These are phyloP conservation scores for Eustoma russellianum DNA, from an alignment of 257 asterid genomes.

Conservation along the genomic window DNA sequence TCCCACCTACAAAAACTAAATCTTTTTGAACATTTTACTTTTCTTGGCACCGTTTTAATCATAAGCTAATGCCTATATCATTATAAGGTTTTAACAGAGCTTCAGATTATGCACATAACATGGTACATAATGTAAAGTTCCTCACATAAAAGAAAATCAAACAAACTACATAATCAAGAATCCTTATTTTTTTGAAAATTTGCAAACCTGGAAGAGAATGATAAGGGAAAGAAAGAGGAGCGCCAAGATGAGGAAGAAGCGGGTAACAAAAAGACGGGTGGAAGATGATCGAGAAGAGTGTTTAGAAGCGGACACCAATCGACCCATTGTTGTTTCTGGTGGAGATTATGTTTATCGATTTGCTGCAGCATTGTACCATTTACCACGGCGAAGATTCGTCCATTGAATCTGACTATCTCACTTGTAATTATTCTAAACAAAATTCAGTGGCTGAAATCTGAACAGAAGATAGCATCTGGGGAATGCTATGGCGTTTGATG, in stretches of 20 bases:
- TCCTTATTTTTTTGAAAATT: too few relatives aligned
- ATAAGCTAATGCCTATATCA: too few relatives aligned
- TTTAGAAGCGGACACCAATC: slow-evolving; percentile 1
- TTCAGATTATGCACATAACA: too few relatives aligned
- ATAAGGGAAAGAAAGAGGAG: slow-evolving; percentile 24
- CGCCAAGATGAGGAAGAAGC: slow-evolving; percentile 23
- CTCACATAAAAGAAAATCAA: too few relatives aligned
- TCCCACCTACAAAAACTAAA: neutral
- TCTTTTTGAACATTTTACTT: too few relatives aligned
- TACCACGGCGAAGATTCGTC: neutral
- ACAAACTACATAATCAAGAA: neutral
- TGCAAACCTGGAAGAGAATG: slow-evolving; percentile 35
- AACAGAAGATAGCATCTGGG: too few relatives aligned
- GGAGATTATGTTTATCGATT: neutral
- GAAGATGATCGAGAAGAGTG: neutral
- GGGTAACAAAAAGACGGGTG: slow-evolving; percentile 22
- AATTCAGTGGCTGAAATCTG: too few relatives aligned
- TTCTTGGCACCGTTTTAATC: too few relatives aligned
- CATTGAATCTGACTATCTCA: too few relatives aligned
- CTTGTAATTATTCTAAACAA: too few relatives aligned
- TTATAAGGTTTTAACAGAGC: too few relatives aligned
- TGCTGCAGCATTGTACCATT: slow-evolving; percentile 1
- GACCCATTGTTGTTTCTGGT: slow-evolving; percentile 15
- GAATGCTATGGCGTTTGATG: too few relatives aligned
- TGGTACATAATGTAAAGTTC: neutral